Conservation (phyloP, 495 filamentous ascomycete species). For the Aspergillus panamensis region DNA sequence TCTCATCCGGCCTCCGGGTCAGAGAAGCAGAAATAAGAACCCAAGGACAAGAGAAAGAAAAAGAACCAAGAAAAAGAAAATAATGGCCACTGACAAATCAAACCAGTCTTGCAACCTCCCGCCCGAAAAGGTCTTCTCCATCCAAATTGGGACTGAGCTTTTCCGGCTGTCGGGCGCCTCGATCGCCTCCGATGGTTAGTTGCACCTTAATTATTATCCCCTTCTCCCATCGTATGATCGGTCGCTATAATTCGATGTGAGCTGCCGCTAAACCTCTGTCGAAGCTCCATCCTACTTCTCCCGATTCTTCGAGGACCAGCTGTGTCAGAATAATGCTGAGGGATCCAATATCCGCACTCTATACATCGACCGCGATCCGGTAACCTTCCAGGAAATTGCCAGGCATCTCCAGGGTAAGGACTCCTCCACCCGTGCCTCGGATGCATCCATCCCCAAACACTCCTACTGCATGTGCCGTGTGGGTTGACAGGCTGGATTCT, state of each 20-base stretch:
- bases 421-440: not conserved
- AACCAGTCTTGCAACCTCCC: constrained; percentile 40
- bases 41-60: not conserved
- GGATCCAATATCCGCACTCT: constrained; percentile 63
- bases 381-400: constrained; percentile 84
- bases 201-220: not conserved
- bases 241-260: constrained; percentile 8
- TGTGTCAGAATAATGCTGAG: constrained; percentile 59
- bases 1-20: not conserved
- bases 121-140: constrained; percentile 74
- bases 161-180: constrained; percentile 95
- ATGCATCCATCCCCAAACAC: not conserved
- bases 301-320: constrained; percentile 83
- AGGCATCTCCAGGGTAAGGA: constrained; percentile 76
- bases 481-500: not conserved
- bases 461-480: not conserved
- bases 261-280: constrained; percentile 47
- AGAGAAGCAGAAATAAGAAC: not conserved
- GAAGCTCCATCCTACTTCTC: constrained; percentile 98
- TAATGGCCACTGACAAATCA: not conserved
- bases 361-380: constrained; percentile 93
- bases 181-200: constrained; percentile 91
- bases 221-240: not conserved
- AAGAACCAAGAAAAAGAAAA: not conserved
- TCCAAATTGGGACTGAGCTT: constrained; percentile 88